Evolutionary conservation across 2,329 filamentous ascomycete genomes (phyloP), one percentile per base, ranked within the genome.

Genomic region (Blastomyces silverae): DNA sequence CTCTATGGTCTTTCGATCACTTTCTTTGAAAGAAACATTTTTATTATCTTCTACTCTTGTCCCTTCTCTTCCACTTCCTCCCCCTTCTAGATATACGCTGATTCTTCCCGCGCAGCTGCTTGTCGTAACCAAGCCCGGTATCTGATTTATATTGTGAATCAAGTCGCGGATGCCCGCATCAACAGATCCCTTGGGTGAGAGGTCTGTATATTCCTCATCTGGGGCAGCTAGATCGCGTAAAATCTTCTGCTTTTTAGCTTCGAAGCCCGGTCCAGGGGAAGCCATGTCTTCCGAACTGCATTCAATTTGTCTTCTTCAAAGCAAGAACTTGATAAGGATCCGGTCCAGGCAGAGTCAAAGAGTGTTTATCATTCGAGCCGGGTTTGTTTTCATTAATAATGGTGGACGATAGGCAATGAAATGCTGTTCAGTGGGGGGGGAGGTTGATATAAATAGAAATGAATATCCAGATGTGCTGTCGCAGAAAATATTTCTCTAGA

Each of bases 41-140:
- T 56, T 37, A 28, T 67, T 58, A 31, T 39, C 61, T 63, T 11
- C n/a, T 42, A 63, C 57, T 55, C 48, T 55, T 22, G n/a, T 53
- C 39, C 53, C 64, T 52, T 61, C 58, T 39, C 62, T 34, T 56
- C 55, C 62, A 68, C 79, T 71, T 85, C 89, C 56, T 79, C 80
- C 42, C 0, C 92, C 92, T 78, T 97, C 93, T 0, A 95, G 80
- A 72, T 95, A 97, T 3, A 97, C 89, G 68, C 89, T 92, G 58
- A 95, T 85, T 62, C 93, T 83, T 0, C 93, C 93, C 1, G 91
- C 90, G 75, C 93, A 97, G 76, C 92, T 96, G 77, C 92, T 96
- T 2, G 92, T 97, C 1, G 93, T 97, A 44, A 95, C 91, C 52
- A 92, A 84, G 1, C 90, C 91, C 1, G 87, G 83, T 6, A 88